Base-by-base conservation (phyloP, 495 filamentous ascomycete species). In the Hyaloscypha variabilis region DNA sequence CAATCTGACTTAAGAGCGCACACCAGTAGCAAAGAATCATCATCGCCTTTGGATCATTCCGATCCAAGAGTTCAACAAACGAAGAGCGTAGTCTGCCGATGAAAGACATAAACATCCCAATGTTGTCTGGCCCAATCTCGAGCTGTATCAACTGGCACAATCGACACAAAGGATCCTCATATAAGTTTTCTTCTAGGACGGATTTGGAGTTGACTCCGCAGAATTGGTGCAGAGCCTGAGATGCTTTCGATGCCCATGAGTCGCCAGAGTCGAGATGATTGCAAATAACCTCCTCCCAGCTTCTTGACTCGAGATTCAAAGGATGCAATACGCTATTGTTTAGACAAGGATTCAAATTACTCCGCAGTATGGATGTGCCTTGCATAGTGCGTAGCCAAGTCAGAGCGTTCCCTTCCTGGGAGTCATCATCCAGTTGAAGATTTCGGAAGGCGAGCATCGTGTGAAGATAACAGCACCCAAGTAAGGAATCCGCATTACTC, bases 371-470 rank as follows among this genome's bases (percentile, higher is more conserved):
- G 8, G 6, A 50, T n/a, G n/a, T 28, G 6, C 58, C 58, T 49
- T 29, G 58, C 58, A 61, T 61, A 6, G 58, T 24, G 28, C 58
- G 58, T 5, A 61, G 58, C 58, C 58, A 61, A 6, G 31, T 50
- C 34, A 23, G 3, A 50, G 8, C 8, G 21, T 36, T 5, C 5
- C 28, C 5, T 3, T 5, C 21, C 31, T n/a, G 28, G 5, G 10
- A 5, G n/a, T 36, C 19, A 17, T 11, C 39, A 8, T 3, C 39
- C 36, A 28, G 2, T 3, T 49, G 36, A 10, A 59, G 23, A 28
- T 50, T 61, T 50, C n/a, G 6, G 36, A 61, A 61, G 6, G 58
- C 58, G 4, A 61, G 58, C 58, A 50, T 61, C 2, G 58, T 25
- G 19, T 49, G 58, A 29, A 61, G 3, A 23, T 50, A 23, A 21